These are phyloP conservation scores for Populus tomentosa DNA, from an alignment of 441 rosid genomes.

Conservation along the genomic window DNA sequence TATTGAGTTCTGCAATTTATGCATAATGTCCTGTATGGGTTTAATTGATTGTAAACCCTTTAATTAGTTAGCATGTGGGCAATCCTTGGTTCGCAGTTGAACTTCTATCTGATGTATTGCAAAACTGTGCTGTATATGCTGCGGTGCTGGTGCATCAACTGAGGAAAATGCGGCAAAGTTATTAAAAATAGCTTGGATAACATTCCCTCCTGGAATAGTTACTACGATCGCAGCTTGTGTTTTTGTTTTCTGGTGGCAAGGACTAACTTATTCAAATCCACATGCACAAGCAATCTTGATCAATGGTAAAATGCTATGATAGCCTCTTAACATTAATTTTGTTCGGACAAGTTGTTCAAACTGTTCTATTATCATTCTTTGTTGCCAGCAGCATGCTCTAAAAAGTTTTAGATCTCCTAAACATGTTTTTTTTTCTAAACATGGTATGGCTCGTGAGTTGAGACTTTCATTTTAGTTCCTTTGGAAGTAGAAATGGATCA, in stretches of 20 bases:
- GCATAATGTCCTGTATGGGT: neutral
- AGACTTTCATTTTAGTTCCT: neutral
- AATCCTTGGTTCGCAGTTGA: neutral
- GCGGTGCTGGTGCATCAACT: slow-evolving; percentile 46
- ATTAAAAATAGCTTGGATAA: slow-evolving; percentile 81
- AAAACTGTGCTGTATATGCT: slow-evolving; percentile 9
- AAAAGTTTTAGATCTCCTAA: neutral
- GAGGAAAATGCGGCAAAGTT: slow-evolving; percentile 39
- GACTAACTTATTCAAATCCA: slow-evolving; percentile 47
- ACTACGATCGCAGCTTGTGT: slow-evolving; percentile 51
- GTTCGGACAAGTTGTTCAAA: neutral
- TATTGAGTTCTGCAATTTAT: neutral
- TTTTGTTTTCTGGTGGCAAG: slow-evolving; percentile 87
- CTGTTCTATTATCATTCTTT: neutral
- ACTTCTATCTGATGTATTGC: neutral
- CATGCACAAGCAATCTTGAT: slow-evolving; percentile 77
- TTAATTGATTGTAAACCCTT: neutral
- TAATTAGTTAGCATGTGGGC: neutral
- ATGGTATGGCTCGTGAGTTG: neutral
- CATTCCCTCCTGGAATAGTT: slow-evolving; percentile 65
- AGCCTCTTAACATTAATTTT: neutral
- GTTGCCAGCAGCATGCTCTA: neutral
- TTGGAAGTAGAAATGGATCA: neutral
- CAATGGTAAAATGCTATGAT: slow-evolving; percentile 46
- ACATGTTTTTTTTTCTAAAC: too few species aligned